Evolutionary conservation across 169 alveolate species (phyloP), one percentile per base, ranked within the genome.

Genomic region (Cryptosporidium meleagridis): DNA sequence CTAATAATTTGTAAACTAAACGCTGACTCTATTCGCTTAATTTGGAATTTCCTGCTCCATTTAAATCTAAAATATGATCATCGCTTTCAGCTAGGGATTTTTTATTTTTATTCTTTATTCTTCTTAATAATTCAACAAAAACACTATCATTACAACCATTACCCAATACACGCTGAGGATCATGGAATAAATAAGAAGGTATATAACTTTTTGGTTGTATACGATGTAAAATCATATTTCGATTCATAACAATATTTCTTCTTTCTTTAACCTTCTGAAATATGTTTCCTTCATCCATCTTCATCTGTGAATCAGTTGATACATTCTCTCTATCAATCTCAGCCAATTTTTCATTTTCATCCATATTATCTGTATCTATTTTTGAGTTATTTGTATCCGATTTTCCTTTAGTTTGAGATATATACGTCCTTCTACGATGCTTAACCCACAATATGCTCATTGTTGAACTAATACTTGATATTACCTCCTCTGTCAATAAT

Each of bases 401-500:
- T 80, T 62, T 80, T 44, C 37, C 80, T 48, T 62, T 80, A 6
- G 14, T 0, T 62, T 80, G 89, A 37, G 89, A 59, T 18, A 80
- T 9, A 73, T 73, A 73, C 41, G 89, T 65, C 39, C 62, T 59
- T 62, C 89, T 59, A 9, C 89, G 59, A 41, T 80, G 89, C 44
- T 80, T 59, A 8, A 80, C 89, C 89, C 89, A 80, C 3, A 80
- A 61, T 62, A 80, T 41, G 62, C 89, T 80, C 89, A 80, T 80
- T 44, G 89, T 80, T 5, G 89, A 62, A 80, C 89, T 80, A 23
- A 80, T 52, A 65, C 89, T 80, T 16, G 89, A 80, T 48, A 59
- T 21, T 26, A 80, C 75, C 62, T 80, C 75, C 31, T 80, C 89
- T 29, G 89, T 80, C 39, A 80, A 80, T 51, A 80, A 80, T 9